Evolutionary conservation across 2,329 filamentous ascomycete species (phyloP).

Genomic region (Penicillium sp.): DNA sequence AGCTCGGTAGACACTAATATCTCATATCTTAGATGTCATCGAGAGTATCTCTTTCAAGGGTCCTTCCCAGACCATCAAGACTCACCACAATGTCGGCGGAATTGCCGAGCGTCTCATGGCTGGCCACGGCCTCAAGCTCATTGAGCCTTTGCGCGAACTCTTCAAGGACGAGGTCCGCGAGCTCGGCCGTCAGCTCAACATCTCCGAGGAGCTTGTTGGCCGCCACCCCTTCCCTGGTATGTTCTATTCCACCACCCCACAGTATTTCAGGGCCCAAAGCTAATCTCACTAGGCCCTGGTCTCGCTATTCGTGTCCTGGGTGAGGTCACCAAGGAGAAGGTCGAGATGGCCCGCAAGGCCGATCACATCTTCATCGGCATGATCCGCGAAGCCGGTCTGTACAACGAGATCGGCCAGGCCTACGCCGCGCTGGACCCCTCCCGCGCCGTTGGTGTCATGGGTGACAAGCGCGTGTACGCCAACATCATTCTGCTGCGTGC

Average conservation of each 20-base stretch:
- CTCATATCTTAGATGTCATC: constrained; percentile 40
- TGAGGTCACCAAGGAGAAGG: constrained; percentile 76
- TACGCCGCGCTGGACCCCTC: constrained; percentile 68
- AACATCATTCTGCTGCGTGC: constrained; percentile 45
- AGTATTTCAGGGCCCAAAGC: background rate
- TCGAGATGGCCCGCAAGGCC: constrained; percentile 66
- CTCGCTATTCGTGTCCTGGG: constrained; percentile 80
- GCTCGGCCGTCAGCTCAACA: constrained; percentile 69
- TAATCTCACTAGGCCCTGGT: constrained; percentile 55
- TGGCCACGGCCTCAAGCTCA: constrained; percentile 41
- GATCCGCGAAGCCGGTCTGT: constrained; percentile 48
- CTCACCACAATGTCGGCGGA: constrained; percentile 66
- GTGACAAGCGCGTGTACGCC: constrained; percentile 65
- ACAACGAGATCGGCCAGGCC: constrained; percentile 65
- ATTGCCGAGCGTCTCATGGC: constrained; percentile 60
- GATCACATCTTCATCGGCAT: constrained; percentile 50
- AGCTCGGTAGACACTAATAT: background rate
- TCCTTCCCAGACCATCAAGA: constrained; percentile 71
- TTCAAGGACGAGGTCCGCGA: constrained; percentile 82
- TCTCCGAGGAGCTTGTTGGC: constrained; percentile 74
- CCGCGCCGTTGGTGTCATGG: constrained; percentile 58
- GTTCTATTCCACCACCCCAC: background rate
- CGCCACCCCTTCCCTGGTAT: constrained; percentile 63
- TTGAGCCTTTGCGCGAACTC: constrained; percentile 76
- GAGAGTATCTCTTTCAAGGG: constrained; percentile 74